Conservation (phyloP, 2,329 filamentous ascomycete species). For the Fusarium continuum region DNA sequence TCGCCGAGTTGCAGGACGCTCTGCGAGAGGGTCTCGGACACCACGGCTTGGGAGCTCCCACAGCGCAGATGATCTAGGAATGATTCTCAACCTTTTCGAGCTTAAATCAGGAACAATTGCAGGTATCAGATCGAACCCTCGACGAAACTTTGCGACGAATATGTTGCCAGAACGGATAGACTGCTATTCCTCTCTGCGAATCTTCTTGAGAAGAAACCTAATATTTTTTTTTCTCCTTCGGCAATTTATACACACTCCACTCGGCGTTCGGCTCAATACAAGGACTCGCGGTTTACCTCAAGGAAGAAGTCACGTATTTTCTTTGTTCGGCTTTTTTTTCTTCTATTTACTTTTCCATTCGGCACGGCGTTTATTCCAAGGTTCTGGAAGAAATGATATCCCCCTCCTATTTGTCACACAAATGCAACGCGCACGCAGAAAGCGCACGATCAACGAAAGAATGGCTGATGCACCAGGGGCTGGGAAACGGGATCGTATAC, state of each 20-base stretch:
- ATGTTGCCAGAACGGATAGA: slow-evolving; percentile 6
- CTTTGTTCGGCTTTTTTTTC: not conserved
- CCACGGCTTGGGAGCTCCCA: slow-evolving; percentile 49
- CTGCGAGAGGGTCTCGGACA: slow-evolving; percentile 49
- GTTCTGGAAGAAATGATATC: slow-evolving; percentile 44
- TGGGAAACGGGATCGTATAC: slow-evolving; percentile 17
- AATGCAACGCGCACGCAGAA: slow-evolving; percentile 21
- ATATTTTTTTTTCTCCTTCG: not conserved
- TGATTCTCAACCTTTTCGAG: not conserved
- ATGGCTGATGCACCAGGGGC: slow-evolving; percentile 6
- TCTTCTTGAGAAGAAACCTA: not conserved
- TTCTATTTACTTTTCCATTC: slow-evolving; percentile 8
- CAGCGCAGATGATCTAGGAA: slow-evolving; percentile 53
- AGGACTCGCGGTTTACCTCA: slow-evolving; percentile 5
- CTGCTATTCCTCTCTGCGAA: not conserved
- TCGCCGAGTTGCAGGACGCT: slow-evolving; percentile 56
- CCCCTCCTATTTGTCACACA: slow-evolving; percentile 38
- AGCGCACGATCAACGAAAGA: slow-evolving; percentile 22
- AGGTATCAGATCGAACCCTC: not conserved
- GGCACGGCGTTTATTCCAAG: slow-evolving; percentile 40
- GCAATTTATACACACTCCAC: slow-evolving; percentile 13
- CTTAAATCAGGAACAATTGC: not conserved
- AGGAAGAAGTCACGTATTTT: slow-evolving; percentile 13
- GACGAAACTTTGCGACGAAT: slow-evolving; percentile 3
- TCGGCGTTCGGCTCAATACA: slow-evolving; percentile 36